Percentiles rank a stretch among this genome's conserved stretches.
Conservation (phyloP, 2,329 filamentous ascomycete species). For the Colletotrichum orbiculare region DNA sequence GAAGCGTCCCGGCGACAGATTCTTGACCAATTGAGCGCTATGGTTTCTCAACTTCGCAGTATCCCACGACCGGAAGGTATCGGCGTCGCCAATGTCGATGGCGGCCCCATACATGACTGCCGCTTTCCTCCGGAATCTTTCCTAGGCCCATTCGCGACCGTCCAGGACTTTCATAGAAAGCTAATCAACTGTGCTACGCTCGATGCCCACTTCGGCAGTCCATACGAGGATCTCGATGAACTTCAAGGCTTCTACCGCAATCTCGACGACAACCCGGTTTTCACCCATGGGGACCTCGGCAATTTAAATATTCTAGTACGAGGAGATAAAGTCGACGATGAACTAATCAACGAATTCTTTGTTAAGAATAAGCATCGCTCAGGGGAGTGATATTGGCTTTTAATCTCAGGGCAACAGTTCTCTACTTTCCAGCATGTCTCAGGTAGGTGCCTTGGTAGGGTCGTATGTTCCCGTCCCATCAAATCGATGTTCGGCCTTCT, state of each 20-base stretch:
- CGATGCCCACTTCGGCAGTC: background rate
- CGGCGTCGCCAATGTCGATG: conserved; percentile 35
- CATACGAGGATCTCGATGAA: conserved; percentile 6
- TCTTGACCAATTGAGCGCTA: conserved; percentile 38
- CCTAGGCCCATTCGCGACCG: conserved; percentile 41
- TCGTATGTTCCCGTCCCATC: conserved; percentile 48
- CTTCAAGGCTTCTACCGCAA: conserved; percentile 16
- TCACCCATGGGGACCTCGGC: conserved; percentile 42
- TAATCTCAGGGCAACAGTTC: conserved; percentile 32
- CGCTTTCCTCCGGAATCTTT: conserved; percentile 36
- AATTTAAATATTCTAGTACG: conserved; percentile 43
- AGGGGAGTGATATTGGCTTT: background rate
- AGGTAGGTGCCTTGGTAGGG: conserved; percentile 46
- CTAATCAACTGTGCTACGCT: background rate
- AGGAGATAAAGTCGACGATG: conserved; percentile 41
- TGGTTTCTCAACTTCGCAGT: conserved; percentile 38
- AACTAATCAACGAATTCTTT: conserved; percentile 1
- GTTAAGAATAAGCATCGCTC: too few relatives aligned
- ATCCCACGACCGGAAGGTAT: conserved; percentile 25
- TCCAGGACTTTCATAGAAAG: background rate
- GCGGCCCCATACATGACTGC: conserved; percentile 41
- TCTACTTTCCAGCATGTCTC: conserved; percentile 47
- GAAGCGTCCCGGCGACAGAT: conserved; percentile 38
- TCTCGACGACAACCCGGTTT: background rate
- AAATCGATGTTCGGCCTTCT: conserved; percentile 53